phyloP scores from a whole-genome alignment of 2,329 filamentous ascomycete genomes.

The Diaporthe ilicicola region DNA sequence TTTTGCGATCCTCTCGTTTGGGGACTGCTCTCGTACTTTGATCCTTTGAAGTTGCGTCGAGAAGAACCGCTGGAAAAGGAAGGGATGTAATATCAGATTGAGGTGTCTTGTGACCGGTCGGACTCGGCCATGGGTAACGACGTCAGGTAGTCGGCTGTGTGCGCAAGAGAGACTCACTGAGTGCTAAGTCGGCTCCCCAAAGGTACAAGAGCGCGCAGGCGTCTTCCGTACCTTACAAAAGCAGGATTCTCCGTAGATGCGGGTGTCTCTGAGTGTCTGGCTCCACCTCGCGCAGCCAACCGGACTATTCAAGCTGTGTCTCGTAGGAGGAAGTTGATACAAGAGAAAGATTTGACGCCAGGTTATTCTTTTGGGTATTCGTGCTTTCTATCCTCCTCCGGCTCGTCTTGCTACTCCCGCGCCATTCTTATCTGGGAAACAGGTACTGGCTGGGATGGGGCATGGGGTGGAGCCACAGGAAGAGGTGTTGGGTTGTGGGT shows the following conservation, averaged over 20 bases:
- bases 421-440: conserved; percentile 37
- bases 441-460: conserved; percentile 32
- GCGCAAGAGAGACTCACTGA: conserved; percentile 25
- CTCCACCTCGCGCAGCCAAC: conserved; percentile 28
- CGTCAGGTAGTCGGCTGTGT: conserved; percentile 11
- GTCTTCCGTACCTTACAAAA: conserved; percentile 14
- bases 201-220: conserved; percentile 6
- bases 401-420: conserved; percentile 33
- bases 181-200: conserved; percentile 1
- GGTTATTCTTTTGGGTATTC: conserved; percentile 32
- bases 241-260: conserved; percentile 13
- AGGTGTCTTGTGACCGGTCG: neutral
- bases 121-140: conserved; percentile 16
- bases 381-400: conserved; percentile 32
- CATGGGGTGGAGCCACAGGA: conserved; percentile 32
- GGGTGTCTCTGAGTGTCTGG: conserved; percentile 10
- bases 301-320: conserved; percentile 20
- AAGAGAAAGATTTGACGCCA: conserved; percentile 15
- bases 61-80: conserved; percentile 3
- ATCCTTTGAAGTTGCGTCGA: conserved; percentile 19
- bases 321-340: conserved; percentile 26
- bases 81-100: neutral
- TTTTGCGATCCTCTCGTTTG: conserved; percentile 34
- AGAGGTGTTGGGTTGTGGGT: conserved; percentile 34
- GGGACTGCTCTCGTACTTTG: conserved; percentile 16